phyloP scores from a whole-genome alignment of 208 protist genomes.

The Trypanosoma rangeli region DNA sequence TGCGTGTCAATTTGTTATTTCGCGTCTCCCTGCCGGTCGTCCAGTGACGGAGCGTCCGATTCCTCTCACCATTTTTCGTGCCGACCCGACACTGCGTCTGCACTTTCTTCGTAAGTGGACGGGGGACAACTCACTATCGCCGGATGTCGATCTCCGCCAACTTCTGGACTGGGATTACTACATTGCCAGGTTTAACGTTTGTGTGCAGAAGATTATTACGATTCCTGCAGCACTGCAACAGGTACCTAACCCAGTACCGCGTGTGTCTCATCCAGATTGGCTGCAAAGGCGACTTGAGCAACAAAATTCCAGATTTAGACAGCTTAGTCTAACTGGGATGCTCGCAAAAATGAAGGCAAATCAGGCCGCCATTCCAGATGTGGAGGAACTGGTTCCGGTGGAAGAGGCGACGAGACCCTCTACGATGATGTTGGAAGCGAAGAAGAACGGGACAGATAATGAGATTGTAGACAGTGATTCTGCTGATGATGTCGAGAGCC shows the following conservation, averaged over 20 bases:
- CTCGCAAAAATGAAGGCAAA: constrained; percentile 40
- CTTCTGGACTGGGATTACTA: constrained; percentile 99
- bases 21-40: constrained; percentile 92
- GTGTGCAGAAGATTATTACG: constrained; percentile 99
- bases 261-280: constrained; percentile 98
- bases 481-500: constrained; percentile 24
- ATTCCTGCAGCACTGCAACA: constrained; percentile 98
- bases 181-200: constrained; percentile 93
- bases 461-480: constrained; percentile 8
- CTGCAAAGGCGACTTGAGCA: constrained; percentile 91
- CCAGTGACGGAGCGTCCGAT: constrained; percentile 98
- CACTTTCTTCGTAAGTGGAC: constrained; percentile 97
- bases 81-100: constrained; percentile 81
- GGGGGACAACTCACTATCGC: constrained; percentile 62
- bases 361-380: constrained; percentile 24
- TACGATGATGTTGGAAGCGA: constrained; percentile 5
- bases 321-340: constrained; percentile 66
- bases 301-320: constrained; percentile 75
- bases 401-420: neutral
- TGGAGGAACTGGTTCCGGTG: constrained; percentile 56
- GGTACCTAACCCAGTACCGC: constrained; percentile 96
- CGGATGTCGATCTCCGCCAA: constrained; percentile 76
- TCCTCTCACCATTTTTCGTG: constrained; percentile 97
- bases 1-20: constrained; percentile 97
- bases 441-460: neutral